Evolutionary conservation across 768 basidiomycete genomes (phyloP), one percentile per base, ranked within the genome.

Genomic region (Calocybe cyanea): DNA sequence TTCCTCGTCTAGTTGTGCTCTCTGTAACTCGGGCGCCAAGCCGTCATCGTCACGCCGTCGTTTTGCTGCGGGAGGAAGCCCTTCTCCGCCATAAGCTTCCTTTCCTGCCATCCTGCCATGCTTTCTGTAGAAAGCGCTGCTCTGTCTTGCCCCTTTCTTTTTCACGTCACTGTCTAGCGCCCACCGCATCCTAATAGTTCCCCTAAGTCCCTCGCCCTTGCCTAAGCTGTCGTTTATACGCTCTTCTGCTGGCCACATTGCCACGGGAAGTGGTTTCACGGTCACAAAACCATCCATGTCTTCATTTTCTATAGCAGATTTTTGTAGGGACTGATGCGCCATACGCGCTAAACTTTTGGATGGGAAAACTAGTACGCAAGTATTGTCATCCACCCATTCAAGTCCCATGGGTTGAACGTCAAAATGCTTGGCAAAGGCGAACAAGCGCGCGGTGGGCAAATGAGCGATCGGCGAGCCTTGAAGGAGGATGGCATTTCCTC

Each of bases 381-480:
- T 89, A 18, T 70, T 83, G 65, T 92, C 90, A 61, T 90, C 81
- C 15, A 92, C 75, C 90, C 90, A 92, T 66, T 92, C 90, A 7
- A 92, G 67, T 7, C 76, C 89, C 51, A 88, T 73, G 0, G 89
- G 89, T 15, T 76, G 71, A 0, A 81, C 73, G 38, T 86, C 83
- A 56, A 87, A 89, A 54, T 91, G 84, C 1, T 81, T 85, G 24
- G 83, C 82, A 55, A 92, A 92, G 0, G 84, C 88, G 58, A 92
- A 92, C 43, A 92, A 73, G 31, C 85, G 77, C 2, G 78, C 70
- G 2, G 90, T 92, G 18, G 87, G 80, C 7, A 92, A 75, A 54
- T 83, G 77, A 3, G 82, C 71, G 46, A 92, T 87, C 0, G 90
- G 86, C 6, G 76, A 57, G 18, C 90, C 90, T 4, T 70, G 72